Base-by-base conservation (phyloP, 139 green algal species). In the Micractinium conductrix region DNA sequence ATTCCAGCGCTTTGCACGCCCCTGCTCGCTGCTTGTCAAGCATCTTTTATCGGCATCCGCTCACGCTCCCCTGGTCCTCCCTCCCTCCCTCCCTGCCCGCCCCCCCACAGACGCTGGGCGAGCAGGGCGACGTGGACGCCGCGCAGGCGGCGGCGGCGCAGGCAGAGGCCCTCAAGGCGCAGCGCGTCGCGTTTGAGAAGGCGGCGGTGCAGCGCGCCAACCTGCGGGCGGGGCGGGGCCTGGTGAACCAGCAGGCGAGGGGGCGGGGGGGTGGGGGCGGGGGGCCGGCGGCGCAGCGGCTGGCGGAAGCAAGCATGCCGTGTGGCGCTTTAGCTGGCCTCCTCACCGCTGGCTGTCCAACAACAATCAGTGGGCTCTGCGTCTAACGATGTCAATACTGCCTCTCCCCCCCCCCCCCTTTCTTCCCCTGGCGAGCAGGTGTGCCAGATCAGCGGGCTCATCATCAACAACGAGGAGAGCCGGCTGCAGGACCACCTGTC, bases 101-200 rank as follows among this genome's bases (percentile, higher is more conserved):
- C 33, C 40, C 22, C 44, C 33, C 35, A 26, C 75, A 89, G 65
- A 55, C 28, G 40, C 69, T 90, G 79, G 90, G 89, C 26, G 90
- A 93, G 81, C 70, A 92, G 68, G 90, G 90, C 40, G 85, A 93
- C 60, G 80, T 93, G 26, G 90, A 93, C 78, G 89, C 55, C 28
- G 80, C 89, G 22, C 85, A 91, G 72, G 84, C 80, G n/a, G 68
- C 69, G 12, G 74, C 68, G 2, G 28, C 67, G 2, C 55, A 91
- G 48, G 88, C 88, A 4, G 88, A 91, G 44, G 24, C 28, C 33
- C 80, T 91, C 40, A 89, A 84, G 75, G 86, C 76, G 43, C 50
- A 74, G 70, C 74, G 45, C 43, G 45, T 60, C 8, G 28, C n/a
- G 35, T 76, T 92, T 35, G 86, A 91, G 79, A 72, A 65, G 33